These are phyloP conservation scores for Aspergillus cavernicola DNA, from an alignment of 495 filamentous ascomycete species.

Conservation along the genomic window DNA sequence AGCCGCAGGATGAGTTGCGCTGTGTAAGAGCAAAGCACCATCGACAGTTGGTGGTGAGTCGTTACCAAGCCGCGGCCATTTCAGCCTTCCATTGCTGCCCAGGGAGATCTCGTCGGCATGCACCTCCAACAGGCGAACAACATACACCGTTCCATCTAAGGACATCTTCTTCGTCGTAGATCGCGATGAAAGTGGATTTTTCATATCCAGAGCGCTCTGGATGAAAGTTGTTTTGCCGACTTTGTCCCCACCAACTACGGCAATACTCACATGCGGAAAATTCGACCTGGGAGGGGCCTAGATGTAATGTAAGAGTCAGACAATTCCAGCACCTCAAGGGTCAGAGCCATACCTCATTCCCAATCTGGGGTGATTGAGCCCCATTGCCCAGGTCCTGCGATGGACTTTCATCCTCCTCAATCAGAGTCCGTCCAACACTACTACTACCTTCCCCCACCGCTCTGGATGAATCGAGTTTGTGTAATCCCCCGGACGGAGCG, in stretches of 20 bases:
- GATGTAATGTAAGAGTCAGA: constrained; percentile 16
- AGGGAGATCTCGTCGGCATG: constrained; percentile 36
- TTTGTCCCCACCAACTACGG: constrained; percentile 72
- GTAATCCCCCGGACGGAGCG: constrained; percentile 29
- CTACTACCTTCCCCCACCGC: constrained; percentile 19
- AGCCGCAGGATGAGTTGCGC: constrained; percentile 72
- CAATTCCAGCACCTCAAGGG: neutral
- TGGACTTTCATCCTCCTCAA: constrained; percentile 34
- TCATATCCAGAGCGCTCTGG: constrained; percentile 70
- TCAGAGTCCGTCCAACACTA: constrained; percentile 25
- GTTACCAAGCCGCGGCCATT: constrained; percentile 72
- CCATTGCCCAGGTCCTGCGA: constrained; percentile 13
- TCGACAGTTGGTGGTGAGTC: constrained; percentile 72
- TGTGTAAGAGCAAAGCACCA: constrained; percentile 79
- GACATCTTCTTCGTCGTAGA: constrained; percentile 66
- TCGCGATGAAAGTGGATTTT: constrained; percentile 51
- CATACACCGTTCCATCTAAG: constrained; percentile 70
- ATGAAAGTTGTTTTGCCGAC: constrained; percentile 92
- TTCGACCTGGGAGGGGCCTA: constrained; percentile 27
- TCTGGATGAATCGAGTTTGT: constrained; percentile 24
- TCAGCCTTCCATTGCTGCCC: constrained; percentile 56
- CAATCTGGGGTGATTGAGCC: constrained; percentile 12
- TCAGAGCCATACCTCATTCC: constrained; percentile 28
- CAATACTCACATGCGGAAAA: constrained; percentile 68
- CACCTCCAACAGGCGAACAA: constrained; percentile 79